phyloP scores from a whole-genome alignment of 306 rosid genomes.

The Prosopis cineraria region DNA sequence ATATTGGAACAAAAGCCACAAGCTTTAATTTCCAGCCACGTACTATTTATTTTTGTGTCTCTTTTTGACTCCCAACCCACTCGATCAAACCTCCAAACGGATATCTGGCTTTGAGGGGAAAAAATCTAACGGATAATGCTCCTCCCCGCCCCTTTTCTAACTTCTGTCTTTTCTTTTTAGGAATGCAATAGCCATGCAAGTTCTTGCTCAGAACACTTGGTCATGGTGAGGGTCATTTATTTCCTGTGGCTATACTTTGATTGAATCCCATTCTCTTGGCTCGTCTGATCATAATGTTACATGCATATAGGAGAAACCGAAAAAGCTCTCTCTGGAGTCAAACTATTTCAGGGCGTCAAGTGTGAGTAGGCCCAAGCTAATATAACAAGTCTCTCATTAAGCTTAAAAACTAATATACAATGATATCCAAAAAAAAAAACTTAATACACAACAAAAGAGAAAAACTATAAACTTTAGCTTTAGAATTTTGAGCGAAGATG shows the following conservation, averaged over 20 bases:
- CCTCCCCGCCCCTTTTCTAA: not conserved
- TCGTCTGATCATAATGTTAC: not conserved
- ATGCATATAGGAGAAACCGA: too few relatives aligned
- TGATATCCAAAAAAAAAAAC: too few relatives aligned
- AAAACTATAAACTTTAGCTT: too few relatives aligned
- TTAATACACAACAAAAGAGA: too few relatives aligned
- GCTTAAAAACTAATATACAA: too few relatives aligned
- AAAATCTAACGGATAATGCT: not conserved
- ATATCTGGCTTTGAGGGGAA: too few relatives aligned
- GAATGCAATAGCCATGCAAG: not conserved
- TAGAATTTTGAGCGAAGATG: too few relatives aligned
- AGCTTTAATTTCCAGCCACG: not conserved
- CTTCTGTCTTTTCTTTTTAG: not conserved
- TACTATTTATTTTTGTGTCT: not conserved
- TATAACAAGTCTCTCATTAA: too few relatives aligned
- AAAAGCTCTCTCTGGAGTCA: too few relatives aligned
- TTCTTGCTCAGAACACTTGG: not conserved
- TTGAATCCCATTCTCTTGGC: not conserved
- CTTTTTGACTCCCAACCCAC: not conserved
- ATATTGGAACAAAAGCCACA: not conserved
- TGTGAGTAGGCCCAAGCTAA: too few relatives aligned
- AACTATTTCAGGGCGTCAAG: too few relatives aligned
- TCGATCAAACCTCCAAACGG: too few relatives aligned
- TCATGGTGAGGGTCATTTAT: not conserved
- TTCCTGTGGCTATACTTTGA: not conserved